Conservation (phyloP, 352 stramenopile species). For the Phytophthora crassamura region DNA sequence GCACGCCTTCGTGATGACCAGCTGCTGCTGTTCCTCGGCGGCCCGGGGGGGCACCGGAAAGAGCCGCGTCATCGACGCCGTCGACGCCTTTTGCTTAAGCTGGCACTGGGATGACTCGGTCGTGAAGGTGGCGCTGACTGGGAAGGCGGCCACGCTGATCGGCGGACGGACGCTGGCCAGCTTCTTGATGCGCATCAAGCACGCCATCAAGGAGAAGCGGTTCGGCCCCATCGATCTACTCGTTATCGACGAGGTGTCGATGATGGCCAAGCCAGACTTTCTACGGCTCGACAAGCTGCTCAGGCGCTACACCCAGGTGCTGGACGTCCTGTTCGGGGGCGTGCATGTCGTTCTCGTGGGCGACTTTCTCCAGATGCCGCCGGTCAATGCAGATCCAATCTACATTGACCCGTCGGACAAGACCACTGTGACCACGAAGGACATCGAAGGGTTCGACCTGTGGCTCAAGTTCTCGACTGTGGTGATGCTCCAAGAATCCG, state of each 20-base stretch:
- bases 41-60: conserved; percentile 8
- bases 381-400: conserved; percentile 10
- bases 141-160: neutral
- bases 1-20: neutral
- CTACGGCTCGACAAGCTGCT: conserved; percentile 8
- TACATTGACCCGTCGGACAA: conserved; percentile 1
- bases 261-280: conserved; percentile 3
- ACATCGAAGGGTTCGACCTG: neutral
- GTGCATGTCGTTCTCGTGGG: conserved; percentile 10
- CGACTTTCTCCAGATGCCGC: conserved; percentile 16
- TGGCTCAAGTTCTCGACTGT: conserved; percentile 3
- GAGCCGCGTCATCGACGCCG: conserved; percentile 10
- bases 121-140: neutral
- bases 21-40: conserved; percentile 5
- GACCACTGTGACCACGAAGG: neutral
- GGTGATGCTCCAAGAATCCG: neutral
- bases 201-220: neutral
- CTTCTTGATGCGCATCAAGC: neutral
- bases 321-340: conserved; percentile 6
- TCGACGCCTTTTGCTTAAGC: neutral
- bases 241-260: conserved; percentile 11
- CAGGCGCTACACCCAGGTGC: neutral
- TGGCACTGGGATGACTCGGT: neutral
- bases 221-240: neutral
- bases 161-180: neutral